Conservation (phyloP, 2,329 filamentous ascomycete species). For the Neonectria sp. region DNA sequence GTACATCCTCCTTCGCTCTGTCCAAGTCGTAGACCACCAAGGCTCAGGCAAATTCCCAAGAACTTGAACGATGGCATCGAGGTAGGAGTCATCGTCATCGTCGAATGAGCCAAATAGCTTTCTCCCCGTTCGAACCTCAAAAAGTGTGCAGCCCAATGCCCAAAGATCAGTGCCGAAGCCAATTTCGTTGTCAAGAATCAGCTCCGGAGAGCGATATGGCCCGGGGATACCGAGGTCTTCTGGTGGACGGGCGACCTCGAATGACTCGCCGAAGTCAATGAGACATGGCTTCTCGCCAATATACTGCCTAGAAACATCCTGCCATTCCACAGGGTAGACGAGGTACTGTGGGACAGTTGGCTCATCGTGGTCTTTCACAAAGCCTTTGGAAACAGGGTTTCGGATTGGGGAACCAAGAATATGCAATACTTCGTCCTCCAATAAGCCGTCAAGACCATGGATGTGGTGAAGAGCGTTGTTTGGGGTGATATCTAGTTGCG, state of each 20-base stretch:
- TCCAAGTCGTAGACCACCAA: slow-evolving; percentile 50
- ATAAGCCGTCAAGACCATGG: slow-evolving; percentile 36
- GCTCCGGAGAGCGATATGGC: slow-evolving; percentile 46
- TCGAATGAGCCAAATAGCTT: slow-evolving; percentile 45
- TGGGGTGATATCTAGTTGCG: slow-evolving; percentile 38
- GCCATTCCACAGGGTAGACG: slow-evolving; percentile 43
- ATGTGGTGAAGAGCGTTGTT: slow-evolving; percentile 40
- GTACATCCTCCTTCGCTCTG: slow-evolving; percentile 34
- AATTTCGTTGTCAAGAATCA: slow-evolving; percentile 39
- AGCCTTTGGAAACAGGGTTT: slow-evolving; percentile 15
- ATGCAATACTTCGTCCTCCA: slow-evolving; percentile 35
- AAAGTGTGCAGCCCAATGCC: slow-evolving; percentile 50
- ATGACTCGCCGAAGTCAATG: slow-evolving; percentile 36
- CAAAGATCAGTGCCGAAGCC: slow-evolving; percentile 45
- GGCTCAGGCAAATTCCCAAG: slow-evolving; percentile 49
- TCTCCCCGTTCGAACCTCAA: slow-evolving; percentile 49
- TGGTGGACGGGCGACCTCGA: background rate
- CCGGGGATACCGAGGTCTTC: slow-evolving; percentile 44
- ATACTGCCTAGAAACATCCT: slow-evolving; percentile 5
- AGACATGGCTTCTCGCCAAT: slow-evolving; percentile 20
- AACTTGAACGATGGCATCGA: slow-evolving; percentile 42
- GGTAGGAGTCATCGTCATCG: slow-evolving; percentile 44
- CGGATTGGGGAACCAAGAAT: slow-evolving; percentile 30
- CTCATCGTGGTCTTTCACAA: slow-evolving; percentile 18
- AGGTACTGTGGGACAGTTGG: slow-evolving; percentile 39